phyloP scores from a whole-genome alignment of 345 rosid genomes.

The Gynandropsis gynandra region DNA sequence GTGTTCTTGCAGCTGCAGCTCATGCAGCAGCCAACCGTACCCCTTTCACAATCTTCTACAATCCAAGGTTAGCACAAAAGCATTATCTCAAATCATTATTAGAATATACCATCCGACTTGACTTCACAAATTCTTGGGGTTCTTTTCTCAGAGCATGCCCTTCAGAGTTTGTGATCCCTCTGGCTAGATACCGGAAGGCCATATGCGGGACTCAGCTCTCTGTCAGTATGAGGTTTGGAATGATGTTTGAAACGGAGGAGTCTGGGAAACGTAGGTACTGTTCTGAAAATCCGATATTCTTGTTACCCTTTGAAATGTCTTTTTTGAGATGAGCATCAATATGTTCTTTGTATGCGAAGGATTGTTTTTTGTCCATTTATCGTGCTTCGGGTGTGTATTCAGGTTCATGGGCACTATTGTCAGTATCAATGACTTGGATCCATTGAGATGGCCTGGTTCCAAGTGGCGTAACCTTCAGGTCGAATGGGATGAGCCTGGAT shows the following conservation, averaged over 20 bases:
- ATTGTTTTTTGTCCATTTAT: slow-evolving; percentile 3
- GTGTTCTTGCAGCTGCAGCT: slow-evolving; percentile 99
- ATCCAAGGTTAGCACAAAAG: slow-evolving; percentile 62
- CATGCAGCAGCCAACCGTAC: slow-evolving; percentile 85
- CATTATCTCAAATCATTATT: not conserved
- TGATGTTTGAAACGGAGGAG: slow-evolving; percentile 99
- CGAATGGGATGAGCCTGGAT: slow-evolving; percentile 99
- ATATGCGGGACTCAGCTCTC: slow-evolving; percentile 83
- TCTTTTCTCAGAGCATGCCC: slow-evolving; percentile 74
- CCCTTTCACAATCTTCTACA: slow-evolving; percentile 86
- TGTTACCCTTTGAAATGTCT: too few species aligned
- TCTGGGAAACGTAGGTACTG: slow-evolving; percentile 81
- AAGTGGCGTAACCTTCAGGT: slow-evolving; percentile 99
- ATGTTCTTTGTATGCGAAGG: too few species aligned
- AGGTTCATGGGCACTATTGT: slow-evolving; percentile 96
- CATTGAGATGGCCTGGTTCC: slow-evolving; percentile 94
- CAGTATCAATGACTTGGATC: slow-evolving; percentile 78
- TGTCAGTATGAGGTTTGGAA: slow-evolving; percentile 95
- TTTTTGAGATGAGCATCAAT: too few species aligned
- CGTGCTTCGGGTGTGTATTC: slow-evolving; percentile 15
- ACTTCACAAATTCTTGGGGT: not conserved
- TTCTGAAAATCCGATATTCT: not conserved
- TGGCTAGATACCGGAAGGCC: slow-evolving; percentile 72
- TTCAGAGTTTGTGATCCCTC: slow-evolving; percentile 85
- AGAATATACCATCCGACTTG: not conserved